Conservation (phyloP, 75 land plant genomes). For the Adiantum capillusveneris region DNA sequence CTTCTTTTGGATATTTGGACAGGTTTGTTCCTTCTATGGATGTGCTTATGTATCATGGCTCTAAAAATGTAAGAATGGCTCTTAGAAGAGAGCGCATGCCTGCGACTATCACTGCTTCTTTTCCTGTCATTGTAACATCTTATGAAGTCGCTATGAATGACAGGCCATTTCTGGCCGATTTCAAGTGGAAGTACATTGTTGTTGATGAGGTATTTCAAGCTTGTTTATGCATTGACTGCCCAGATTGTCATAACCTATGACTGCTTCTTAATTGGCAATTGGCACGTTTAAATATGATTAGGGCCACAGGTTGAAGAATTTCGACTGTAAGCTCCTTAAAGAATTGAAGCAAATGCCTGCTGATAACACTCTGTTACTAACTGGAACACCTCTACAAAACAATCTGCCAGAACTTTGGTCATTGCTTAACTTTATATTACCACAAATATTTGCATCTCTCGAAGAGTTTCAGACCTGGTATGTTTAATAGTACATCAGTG, state of each 20-base stretch:
- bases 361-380: constrained; percentile 79
- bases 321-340: constrained; percentile 62
- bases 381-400: constrained; percentile 93
- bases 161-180: constrained; percentile 19
- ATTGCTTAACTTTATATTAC: constrained; percentile 82
- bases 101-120: constrained; percentile 38
- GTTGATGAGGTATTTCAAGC: constrained; percentile 74
- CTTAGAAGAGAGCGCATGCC: constrained; percentile 64
- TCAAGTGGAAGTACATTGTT: constrained; percentile 84
- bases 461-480: constrained; percentile 78
- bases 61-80: constrained; percentile 49
- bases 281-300: constrained; percentile 9
- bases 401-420: constrained; percentile 97
- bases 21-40: constrained; percentile 73
- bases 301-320: constrained; percentile 92
- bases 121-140: constrained; percentile 88
- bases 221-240: too few relatives aligned
- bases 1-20: too few relatives aligned
- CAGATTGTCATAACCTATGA: too few relatives aligned
- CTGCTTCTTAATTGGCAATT: too few relatives aligned
- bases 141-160: constrained; percentile 77
- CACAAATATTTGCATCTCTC: constrained; percentile 83
- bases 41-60: constrained; percentile 78
- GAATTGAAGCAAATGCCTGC: constrained; percentile 56
- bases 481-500: too few relatives aligned